A percentile compares a stretch with the other conserved stretches of the same genome.
phyloP scores from a whole-genome alignment of 2,329 filamentous ascomycete species.

The Canariomyces notabilis region DNA sequence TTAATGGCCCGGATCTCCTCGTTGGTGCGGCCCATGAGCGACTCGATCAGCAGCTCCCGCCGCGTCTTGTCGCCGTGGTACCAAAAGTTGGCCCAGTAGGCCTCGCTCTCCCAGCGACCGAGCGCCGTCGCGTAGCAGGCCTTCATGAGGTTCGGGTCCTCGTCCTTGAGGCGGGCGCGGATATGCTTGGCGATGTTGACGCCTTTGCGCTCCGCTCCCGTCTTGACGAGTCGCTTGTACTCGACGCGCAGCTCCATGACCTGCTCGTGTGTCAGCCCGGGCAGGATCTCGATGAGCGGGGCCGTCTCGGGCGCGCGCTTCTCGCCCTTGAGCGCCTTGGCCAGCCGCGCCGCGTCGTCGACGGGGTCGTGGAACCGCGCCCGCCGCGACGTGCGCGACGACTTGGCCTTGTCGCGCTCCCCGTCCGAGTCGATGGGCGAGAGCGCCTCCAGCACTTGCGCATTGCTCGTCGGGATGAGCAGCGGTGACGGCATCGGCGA shows the following conservation, averaged over 20 bases:
- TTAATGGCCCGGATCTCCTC: constrained; percentile 85
- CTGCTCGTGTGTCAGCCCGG: constrained; percentile 79
- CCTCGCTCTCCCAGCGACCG: constrained; percentile 86
- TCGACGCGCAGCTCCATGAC: constrained; percentile 79
- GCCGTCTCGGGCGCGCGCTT: constrained; percentile 59
- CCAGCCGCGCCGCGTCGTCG: constrained; percentile 70
- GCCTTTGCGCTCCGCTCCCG: constrained; percentile 64
- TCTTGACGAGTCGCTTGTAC: constrained; percentile 87
- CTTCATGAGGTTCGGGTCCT: constrained; percentile 75
- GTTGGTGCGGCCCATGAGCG: constrained; percentile 84
- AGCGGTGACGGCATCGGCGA: constrained; percentile 90
- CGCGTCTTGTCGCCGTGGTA: constrained; percentile 84
- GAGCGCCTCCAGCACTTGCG: constrained; percentile 43
- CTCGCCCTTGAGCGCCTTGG: constrained; percentile 66
- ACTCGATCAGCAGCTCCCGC: constrained; percentile 86
- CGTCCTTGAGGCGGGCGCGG: constrained; percentile 68
- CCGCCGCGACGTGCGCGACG: constrained; percentile 52
- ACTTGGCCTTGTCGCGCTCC: constrained; percentile 39
- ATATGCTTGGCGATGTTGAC: constrained; percentile 86
- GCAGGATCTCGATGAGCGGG: constrained; percentile 76
- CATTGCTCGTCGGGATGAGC: constrained; percentile 44
- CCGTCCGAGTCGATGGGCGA: constrained; percentile 50
- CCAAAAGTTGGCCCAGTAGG: constrained; percentile 98
- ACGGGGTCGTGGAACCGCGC: constrained; percentile 80
- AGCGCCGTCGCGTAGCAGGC: constrained; percentile 85